Conservation (phyloP, 164 flowering plant species). For the Stephania japonica region DNA sequence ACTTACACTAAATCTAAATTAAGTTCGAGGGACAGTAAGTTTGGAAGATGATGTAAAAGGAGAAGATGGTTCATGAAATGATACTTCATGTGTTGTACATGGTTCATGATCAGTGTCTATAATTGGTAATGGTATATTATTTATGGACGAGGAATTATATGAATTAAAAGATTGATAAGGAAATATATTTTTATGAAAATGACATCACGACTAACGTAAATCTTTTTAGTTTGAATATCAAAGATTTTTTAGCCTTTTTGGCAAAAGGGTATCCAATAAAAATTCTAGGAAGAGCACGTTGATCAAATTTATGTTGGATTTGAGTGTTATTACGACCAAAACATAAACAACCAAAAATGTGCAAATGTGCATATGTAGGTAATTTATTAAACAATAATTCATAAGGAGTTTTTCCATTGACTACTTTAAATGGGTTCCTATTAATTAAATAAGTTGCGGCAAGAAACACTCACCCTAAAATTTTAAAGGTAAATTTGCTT, state of each 20-base stretch:
- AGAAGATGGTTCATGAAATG: too few relatives aligned
- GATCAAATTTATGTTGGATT: not conserved
- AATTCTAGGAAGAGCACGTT: not conserved
- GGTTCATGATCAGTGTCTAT: too few relatives aligned
- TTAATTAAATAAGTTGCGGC: not conserved
- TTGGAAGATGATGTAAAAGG: too few relatives aligned
- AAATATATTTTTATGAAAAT: too few relatives aligned
- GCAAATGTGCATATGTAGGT: not conserved
- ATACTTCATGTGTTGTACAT: too few relatives aligned
- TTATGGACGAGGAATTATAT: too few relatives aligned
- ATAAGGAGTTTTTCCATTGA: not conserved
- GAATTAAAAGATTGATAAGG: not conserved
- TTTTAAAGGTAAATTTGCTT: not conserved
- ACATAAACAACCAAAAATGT: not conserved
- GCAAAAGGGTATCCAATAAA: not conserved
- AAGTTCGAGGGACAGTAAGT: too few relatives aligned
- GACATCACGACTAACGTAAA: not conserved
- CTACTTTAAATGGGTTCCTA: not conserved
- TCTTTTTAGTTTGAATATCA: not conserved
- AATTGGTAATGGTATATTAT: too few relatives aligned
- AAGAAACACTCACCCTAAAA: not conserved
- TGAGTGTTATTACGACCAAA: not conserved
- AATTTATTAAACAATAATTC: not conserved
- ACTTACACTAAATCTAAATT: too few relatives aligned
- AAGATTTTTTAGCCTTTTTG: not conserved